A percentile compares a stretch with the other conserved stretches of the same genome.
These are phyloP conservation scores for Nakazawaea siamensis DNA, from an alignment of 805 yeast genomes.

Conservation along the genomic window DNA sequence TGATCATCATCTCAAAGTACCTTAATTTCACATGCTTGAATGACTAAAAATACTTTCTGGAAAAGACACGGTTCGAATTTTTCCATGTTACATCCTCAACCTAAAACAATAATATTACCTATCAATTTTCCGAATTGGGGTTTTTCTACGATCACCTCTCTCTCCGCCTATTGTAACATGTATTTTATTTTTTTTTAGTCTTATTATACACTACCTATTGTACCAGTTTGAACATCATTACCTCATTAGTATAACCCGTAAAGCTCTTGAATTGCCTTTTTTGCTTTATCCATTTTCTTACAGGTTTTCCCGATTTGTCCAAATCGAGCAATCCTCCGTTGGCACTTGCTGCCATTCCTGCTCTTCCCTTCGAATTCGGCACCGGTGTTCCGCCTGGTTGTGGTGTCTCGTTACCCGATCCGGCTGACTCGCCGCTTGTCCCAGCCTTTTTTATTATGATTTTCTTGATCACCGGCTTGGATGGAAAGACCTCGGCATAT, in stretches of 20 bases:
- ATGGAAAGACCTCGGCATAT: not conserved
- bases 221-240: not conserved
- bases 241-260: slow-evolving; percentile 29
- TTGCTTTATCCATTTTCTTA: slow-evolving; percentile 34
- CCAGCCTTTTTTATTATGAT: slow-evolving; percentile 2
- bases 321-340: slow-evolving; percentile 15
- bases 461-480: slow-evolving; percentile 5
- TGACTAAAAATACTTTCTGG: too few relatives aligned
- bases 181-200: not conserved
- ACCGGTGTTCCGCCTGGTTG: not conserved
- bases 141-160: too few relatives aligned
- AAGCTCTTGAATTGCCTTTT: slow-evolving; percentile 32
- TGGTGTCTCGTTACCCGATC: not conserved
- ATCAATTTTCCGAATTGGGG: too few relatives aligned
- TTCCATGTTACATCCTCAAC: too few relatives aligned
- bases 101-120: too few relatives aligned
- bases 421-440: not conserved
- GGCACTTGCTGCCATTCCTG: slow-evolving; percentile 8
- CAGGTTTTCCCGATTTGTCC: slow-evolving; percentile 34
- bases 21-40: too few relatives aligned
- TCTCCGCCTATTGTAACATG: too few relatives aligned
- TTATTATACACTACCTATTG: not conserved
- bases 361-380: slow-evolving; percentile 2
- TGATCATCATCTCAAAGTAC: too few relatives aligned
- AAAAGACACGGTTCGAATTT: too few relatives aligned